Evolutionary conservation across 169 alveolate genomes (phyloP), one percentile per base, ranked within the genome.

Genomic region (Cryptosporidium meleagridis): DNA sequence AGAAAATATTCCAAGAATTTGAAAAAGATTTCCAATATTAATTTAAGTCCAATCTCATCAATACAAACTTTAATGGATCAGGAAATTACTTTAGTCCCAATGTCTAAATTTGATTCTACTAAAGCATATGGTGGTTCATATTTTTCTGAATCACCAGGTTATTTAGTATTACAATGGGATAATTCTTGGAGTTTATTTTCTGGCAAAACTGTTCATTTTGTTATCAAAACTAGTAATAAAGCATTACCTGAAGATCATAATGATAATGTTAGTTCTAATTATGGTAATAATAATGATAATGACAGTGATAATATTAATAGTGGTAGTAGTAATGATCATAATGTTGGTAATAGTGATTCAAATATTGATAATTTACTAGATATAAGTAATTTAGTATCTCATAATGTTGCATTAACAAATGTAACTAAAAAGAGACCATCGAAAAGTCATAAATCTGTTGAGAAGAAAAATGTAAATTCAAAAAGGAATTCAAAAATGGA

Each of bases 121-220:
- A 80, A 80, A 80, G 89, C 89, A 33, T 41, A 80, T 29, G 67
- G 89, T 44, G 89, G 89, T 8, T 80, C 89, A 18, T 80, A 80
- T 65, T 80, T 61, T 62, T 69, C 68, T 14, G 72, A 61, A 21
- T 41, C 37, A 14, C 89, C 89, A 7, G 89, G 89, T n/a, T 80
- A 61, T 62, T 44, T 80, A 31, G 70, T 62, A 8, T 51, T 80
- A 26, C 89, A 80, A 65, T 80, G 89, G 89, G 89, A 80, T 26
- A 80, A 80, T 51, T 80, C 89, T 45, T 80, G 89, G 89, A 80
- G 89, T 51, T 62, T 80, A 12, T 80, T 80, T 80, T 80, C 89
- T 41, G 89, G 80, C 4, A 80, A 80, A 80, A 80, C 89, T 26
- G 75, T 80, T 62, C 89, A 80, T 48, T 80, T 80, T 61, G 89